Base-by-base conservation (phyloP, 768 basidiomycete species). In the Trametes meyenii region DNA sequence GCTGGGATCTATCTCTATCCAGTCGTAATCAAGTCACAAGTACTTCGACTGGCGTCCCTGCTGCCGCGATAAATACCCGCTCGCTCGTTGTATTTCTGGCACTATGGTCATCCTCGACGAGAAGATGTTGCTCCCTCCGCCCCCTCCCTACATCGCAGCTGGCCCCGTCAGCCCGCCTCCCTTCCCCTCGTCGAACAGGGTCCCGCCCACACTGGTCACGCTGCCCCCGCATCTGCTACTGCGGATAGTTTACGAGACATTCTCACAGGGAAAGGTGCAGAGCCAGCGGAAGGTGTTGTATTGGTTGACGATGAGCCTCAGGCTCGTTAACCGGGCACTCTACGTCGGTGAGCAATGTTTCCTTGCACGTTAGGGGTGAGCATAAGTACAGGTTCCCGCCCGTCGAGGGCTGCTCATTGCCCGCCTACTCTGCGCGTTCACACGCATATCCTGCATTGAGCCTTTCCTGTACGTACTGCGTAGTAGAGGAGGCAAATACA, bases 141-240 rank as follows among this genome's bases (percentile, higher is more conserved):
- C 78, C 1, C 71, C 71, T 6, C 78, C 78, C 3, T 81, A 81
- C 40, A 65, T 57, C 55, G 58, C 72, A 5, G 50, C 67, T 36
- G 51, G 45, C 24, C 63, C 66, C 16, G 50, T 66, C 50, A 67
- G 66, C 14, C 74, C 76, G 2, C 77, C 78, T 7, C 76, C 79
- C 6, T 78, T 77, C 67, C 71, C 75, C 17, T 61, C 66, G 45
- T 55, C 61, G 45, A 52, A 50, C 13, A 58, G 62, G 11, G 29
- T 38, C 19, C 58, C 66, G 16, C 62, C 56, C 3, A 66, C 49
- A 14, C 60, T 83, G 0, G 68, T 71, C 7, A 74, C 75, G 0
- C 67, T 90, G 0, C 86, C 90, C 0, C 66, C 86, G 0, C 84
- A 91, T 63, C 70, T 93, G 23, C 78, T 92, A 4, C 81, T 93